A percentile compares a stretch with the other conserved stretches of the same genome.
Evolutionary conservation across 306 rosid species (phyloP).

Genomic region (Quercus agrifolia): DNA sequence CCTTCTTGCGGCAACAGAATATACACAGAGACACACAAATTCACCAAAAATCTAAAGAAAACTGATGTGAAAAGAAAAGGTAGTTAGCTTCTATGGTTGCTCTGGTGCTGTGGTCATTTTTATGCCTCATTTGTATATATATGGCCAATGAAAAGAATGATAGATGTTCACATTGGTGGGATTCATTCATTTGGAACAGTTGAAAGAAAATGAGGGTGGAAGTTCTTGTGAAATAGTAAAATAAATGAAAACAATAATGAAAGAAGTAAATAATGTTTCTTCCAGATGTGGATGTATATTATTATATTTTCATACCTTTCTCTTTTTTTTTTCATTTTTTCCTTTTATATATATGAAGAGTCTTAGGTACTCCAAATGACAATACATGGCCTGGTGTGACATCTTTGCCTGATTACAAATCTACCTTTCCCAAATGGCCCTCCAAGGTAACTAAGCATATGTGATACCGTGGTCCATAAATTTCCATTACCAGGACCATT

Average conservation of each 20-base stretch:
- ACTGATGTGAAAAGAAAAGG: too few species aligned
- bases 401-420: slow-evolving; percentile 93
- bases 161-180: too few species aligned
- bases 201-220: background rate
- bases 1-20: too few species aligned
- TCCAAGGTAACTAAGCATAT: slow-evolving; percentile 53
- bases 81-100: too few species aligned
- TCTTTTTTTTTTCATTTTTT: too few species aligned
- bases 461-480: slow-evolving; percentile 1
- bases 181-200: too few species aligned
- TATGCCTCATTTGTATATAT: too few species aligned
- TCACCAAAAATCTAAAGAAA: too few species aligned
- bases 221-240: background rate
- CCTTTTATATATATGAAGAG: slow-evolving; percentile 46
- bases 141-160: too few species aligned
- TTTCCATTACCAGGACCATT: background rate
- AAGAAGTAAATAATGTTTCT: background rate
- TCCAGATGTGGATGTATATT: background rate
- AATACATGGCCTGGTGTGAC: slow-evolving; percentile 98
- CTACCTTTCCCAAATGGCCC: slow-evolving; percentile 93
- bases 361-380: slow-evolving; percentile 91
- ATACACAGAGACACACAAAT: too few species aligned
- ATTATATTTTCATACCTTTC: slow-evolving; percentile 16
- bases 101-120: too few species aligned
- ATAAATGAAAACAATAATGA: background rate